phyloP scores from a whole-genome alignment of 2,329 filamentous ascomycete species.

The Alternaria solani region DNA sequence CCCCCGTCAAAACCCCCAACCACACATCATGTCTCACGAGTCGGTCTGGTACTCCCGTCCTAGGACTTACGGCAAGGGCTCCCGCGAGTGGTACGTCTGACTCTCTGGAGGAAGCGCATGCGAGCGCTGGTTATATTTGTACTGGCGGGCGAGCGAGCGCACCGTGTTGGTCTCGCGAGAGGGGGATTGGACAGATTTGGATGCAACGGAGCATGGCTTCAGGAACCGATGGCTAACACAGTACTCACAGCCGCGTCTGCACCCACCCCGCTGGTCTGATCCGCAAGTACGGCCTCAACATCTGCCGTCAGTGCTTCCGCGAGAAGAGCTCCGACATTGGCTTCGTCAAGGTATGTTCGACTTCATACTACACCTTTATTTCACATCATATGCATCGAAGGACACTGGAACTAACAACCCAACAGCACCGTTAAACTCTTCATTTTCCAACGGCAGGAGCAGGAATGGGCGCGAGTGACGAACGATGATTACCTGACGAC shows the following conservation, averaged over 20 bases:
- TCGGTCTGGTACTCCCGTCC: constrained; percentile 99
- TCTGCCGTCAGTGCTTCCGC: constrained; percentile 76
- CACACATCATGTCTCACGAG: constrained; percentile 83
- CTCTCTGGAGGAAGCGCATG: neutral
- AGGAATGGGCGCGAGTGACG: constrained; percentile 39
- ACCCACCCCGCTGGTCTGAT: constrained; percentile 98
- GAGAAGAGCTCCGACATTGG: constrained; percentile 74
- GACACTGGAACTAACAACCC: constrained; percentile 18
- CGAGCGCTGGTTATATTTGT: constrained; percentile 1
- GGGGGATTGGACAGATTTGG: constrained; percentile 7
- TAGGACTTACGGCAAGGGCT: constrained; percentile 95
- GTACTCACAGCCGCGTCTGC: constrained; percentile 73
- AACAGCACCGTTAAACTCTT: constrained; percentile 47
- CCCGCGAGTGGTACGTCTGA: constrained; percentile 82
- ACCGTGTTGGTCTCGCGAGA: constrained; percentile 27
- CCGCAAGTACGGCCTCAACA: constrained; percentile 98
- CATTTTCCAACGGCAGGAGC: constrained; percentile 33
- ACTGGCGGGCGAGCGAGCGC: constrained; percentile 16
- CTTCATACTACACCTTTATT: neutral
- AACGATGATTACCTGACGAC: constrained; percentile 42
- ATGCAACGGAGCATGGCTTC: constrained; percentile 1
- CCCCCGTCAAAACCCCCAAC: constrained; percentile 30
- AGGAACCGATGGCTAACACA: constrained; percentile 37
- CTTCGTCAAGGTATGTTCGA: constrained; percentile 68
- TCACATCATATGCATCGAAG: neutral